Evolutionary conservation across 345 rosid species (phyloP).

Genomic region (Aquilaria yunnanensis): DNA sequence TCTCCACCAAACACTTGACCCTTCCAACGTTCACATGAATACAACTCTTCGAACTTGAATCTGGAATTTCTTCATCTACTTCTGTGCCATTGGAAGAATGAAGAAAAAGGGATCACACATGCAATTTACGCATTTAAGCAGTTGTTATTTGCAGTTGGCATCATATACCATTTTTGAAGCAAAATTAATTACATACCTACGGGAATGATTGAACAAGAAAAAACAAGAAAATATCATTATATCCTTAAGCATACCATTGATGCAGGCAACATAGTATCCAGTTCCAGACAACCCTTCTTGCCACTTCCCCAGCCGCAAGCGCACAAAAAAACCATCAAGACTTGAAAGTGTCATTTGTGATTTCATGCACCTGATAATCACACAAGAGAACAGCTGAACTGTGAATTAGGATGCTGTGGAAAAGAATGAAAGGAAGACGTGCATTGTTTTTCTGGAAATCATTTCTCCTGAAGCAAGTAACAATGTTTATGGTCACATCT

Average conservation of each 20-base stretch:
- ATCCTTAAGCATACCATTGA: slow-evolving; percentile 41
- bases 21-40: slow-evolving; percentile 55
- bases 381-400: background rate
- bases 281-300: slow-evolving; percentile 65
- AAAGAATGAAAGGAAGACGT: too few species aligned
- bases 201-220: too few species aligned
- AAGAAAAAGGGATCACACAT: background rate
- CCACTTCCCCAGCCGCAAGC: slow-evolving; percentile 81
- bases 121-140: too few species aligned
- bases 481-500: too few species aligned
- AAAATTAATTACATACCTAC: too few species aligned
- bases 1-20: slow-evolving; percentile 49
- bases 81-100: slow-evolving; percentile 20
- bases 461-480: too few species aligned
- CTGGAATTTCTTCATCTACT: slow-evolving; percentile 22
- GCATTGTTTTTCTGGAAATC: too few species aligned
- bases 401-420: too few species aligned
- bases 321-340: slow-evolving; percentile 75
- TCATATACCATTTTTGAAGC: too few species aligned
- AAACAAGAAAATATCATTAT: background rate
- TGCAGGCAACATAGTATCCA: slow-evolving; percentile 67
- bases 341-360: slow-evolving; percentile 33
- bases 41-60: slow-evolving; percentile 18
- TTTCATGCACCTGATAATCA: slow-evolving; percentile 52
- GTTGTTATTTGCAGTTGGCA: too few species aligned